Base-by-base conservation (phyloP, 208 protist species). In the Trypanosoma caninum region DNA sequence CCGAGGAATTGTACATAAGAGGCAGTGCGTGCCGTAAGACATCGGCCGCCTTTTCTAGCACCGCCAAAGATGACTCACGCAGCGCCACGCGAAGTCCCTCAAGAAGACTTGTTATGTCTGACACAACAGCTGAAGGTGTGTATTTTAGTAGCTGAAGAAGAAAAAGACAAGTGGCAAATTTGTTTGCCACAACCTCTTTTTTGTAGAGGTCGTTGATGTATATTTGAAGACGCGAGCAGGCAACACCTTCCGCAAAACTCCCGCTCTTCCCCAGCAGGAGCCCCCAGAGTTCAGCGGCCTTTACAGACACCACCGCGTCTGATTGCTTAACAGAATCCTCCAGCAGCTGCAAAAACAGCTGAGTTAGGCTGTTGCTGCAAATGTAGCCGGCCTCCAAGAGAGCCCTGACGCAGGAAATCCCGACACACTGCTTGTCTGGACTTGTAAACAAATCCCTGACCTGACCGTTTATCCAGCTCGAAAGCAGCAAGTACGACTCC, bases 331-430 rank as follows among this genome's bases (percentile, higher is more conserved):
- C 77, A 54, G 64, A 86, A 8, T 59, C 60, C 20, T 88, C 77
- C 16, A 95, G 74, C 11, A 91, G 56, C 34, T 82, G 65, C 1
- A 84, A 78, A 44, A 91, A 92, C 34, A 89, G 66, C 50, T 81
- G 77, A 6, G 76, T 87, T 73, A 82, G 81, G 51, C 86, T 80
- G 55, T 87, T 92, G 27, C 80, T 50, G 25, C 87, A 84, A 40
- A 89, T 76, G 61, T 95, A 95, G 59, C 90, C 84, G 16, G 92
- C 84, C 9, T 72, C 67, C 14, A 91, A 64, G 27, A 95, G 67
- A 0, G 82, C 71, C 11, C 78, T 78, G 28, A 90, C 58, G 54
- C 85, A 80, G 14, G 76, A 79, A 42, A 91, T 78, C 18, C 81
- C 89, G 0, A 84, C 80, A 37, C 72, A 65, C 40, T 84, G 76